Evolutionary conservation across 306 rosid genomes (phyloP).

Genomic region (Malus sieversii): DNA sequence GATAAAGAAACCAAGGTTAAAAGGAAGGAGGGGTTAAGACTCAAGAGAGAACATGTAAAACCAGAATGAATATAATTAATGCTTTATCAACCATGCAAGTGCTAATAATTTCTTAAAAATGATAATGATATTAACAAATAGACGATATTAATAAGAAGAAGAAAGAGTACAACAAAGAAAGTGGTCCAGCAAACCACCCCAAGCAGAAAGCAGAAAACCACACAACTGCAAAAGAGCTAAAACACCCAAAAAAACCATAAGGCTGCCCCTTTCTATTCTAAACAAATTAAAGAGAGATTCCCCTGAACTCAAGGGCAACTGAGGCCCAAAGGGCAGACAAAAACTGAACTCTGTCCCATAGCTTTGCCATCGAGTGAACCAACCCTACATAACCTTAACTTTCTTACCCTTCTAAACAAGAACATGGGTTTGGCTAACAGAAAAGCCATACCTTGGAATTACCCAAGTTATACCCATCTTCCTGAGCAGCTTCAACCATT

Average conservation of each 20-base stretch:
- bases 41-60: conserved; percentile 4
- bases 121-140: neutral
- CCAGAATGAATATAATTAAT: neutral
- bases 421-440: neutral
- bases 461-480: neutral
- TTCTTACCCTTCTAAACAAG: neutral
- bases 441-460: neutral
- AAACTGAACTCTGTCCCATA: neutral
- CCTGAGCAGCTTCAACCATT: neutral
- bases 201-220: too few relatives aligned
- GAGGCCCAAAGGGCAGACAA: neutral
- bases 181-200: neutral
- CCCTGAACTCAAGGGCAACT: neutral
- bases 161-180: neutral
- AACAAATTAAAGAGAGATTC: too few relatives aligned
- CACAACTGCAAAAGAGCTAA: too few relatives aligned
- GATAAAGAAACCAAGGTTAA: neutral
- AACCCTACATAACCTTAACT: too few relatives aligned
- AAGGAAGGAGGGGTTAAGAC: neutral
- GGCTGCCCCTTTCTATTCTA: too few relatives aligned
- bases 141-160: too few relatives aligned
- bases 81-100: conserved; percentile 7
- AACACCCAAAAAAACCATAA: too few relatives aligned
- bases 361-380: neutral
- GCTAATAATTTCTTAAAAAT: neutral